Evolutionary conservation across 306 rosid species (phyloP), one percentile per base, ranked within the genome.

Genomic region (Echinosophora koreensis): DNA sequence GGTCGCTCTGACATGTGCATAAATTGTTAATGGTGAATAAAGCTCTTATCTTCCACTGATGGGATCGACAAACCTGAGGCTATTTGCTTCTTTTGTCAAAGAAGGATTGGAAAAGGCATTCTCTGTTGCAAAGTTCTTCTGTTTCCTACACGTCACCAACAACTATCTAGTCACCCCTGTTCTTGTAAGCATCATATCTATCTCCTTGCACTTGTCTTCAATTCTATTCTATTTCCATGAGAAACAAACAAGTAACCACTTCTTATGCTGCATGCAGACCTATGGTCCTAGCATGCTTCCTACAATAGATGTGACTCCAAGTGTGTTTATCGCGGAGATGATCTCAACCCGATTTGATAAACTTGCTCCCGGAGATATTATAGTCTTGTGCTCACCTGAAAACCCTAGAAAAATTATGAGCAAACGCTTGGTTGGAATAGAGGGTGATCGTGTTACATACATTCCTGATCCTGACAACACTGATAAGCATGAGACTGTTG

Each of bases 211-310:
- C 15, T 38, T 70, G 0, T 49, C n/a, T 13, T 58, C 2, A 10
- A 71, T 44, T 68, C 15, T 66, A 71, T 44, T 68, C 15, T 66
- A 34, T 66, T 58, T 50, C 58, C 58, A 17, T 50, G 47, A 59
- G 56, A 59, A 65, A 39, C 44, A 59, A 65, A 39, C 44, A 34
- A 68, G 34, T 59, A 18, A 51, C 27, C 35, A 55, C 55, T 66
- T 86, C 27, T 34, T 4, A 11, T 75, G 82, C 50, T 81, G 86
- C 87, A 93, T 81, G 86, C 87, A 93, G 98, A 38, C 81, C 60
- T 9, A 5, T 52, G 98, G 98, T 73, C 89, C 98, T 63, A 94
- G 98, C 84, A 94, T 94, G 98, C 86, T 91, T 85, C 98, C 97
- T 13, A 30, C 88, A 55, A 46, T 91, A 0, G 86, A 79, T 62